Percentiles rank a stretch among this genome's conserved stretches.
These are phyloP conservation scores for Ogataea henricii DNA, from an alignment of 805 yeast species.

Conservation along the genomic window DNA sequence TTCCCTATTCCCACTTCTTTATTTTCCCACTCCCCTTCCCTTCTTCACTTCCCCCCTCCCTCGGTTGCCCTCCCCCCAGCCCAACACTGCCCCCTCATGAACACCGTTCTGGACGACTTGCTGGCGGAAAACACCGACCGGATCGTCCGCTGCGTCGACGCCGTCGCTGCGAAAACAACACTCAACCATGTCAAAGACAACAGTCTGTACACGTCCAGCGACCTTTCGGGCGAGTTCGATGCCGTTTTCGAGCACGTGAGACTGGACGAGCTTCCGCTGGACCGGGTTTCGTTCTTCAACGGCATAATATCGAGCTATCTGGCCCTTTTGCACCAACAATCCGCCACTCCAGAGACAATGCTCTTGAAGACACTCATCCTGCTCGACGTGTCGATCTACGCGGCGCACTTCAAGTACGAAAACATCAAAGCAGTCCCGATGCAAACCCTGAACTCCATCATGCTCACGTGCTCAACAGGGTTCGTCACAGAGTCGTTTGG, in stretches of 20 bases:
- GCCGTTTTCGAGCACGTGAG: conserved; percentile 6
- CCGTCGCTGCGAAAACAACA: neutral
- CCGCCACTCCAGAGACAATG: conserved; percentile 1
- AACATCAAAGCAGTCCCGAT: conserved; percentile 25
- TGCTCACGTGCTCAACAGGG: conserved; percentile 22
- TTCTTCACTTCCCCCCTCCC: neutral
- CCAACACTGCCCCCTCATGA: neutral
- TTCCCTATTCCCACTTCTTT: too few relatives aligned
- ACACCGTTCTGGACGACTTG: neutral
- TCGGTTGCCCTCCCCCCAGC: neutral
- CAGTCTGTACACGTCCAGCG: conserved; percentile 5
- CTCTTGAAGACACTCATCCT: conserved; percentile 16
- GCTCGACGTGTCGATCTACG: conserved; percentile 27
- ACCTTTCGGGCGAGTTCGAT: neutral
- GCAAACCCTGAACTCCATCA: conserved; percentile 29
- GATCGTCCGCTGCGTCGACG: conserved; percentile 3
- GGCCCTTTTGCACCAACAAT: conserved; percentile 6
- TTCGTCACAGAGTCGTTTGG: conserved; percentile 27
- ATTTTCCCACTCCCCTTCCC: neutral
- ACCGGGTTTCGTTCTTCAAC: conserved; percentile 17
- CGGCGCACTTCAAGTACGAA: conserved; percentile 16
- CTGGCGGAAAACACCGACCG: conserved; percentile 2
- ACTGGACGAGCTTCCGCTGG: conserved; percentile 15
- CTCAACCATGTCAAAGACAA: conserved; percentile 3
- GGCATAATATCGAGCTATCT: conserved; percentile 14